Evolutionary conservation across 805 yeast genomes (phyloP).

Genomic region (Candida ficus): DNA sequence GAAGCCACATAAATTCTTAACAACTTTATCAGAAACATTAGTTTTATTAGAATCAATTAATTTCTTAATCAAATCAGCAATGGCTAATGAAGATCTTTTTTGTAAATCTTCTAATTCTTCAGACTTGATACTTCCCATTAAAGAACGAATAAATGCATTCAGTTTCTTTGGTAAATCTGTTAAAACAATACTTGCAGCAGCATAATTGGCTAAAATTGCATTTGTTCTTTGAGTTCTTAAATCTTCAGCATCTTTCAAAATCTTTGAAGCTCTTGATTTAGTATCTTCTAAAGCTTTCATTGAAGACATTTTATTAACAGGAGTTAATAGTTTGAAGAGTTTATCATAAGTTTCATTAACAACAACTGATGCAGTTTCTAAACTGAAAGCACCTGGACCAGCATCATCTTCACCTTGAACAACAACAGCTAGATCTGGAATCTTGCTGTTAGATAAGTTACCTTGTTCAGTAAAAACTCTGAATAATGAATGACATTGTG

Average conservation of each 20-base stretch:
- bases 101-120: constrained; percentile 70
- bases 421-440: constrained; percentile 81
- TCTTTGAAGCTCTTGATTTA: constrained; percentile 55
- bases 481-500: constrained; percentile 79
- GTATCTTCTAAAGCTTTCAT: constrained; percentile 76
- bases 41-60: constrained; percentile 52
- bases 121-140: constrained; percentile 87
- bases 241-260: constrained; percentile 63
- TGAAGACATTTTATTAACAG: constrained; percentile 66
- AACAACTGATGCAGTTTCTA: constrained; percentile 71
- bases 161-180: constrained; percentile 77
- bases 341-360: constrained; percentile 61
- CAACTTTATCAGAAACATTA: constrained; percentile 83
- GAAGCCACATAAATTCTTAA: constrained; percentile 87
- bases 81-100: constrained; percentile 60
- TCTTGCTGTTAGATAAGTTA: constrained; percentile 58
- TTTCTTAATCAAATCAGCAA: constrained; percentile 57
- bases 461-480: constrained; percentile 75
- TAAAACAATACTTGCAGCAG: constrained; percentile 65
- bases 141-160: constrained; percentile 80
- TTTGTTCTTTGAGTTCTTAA: constrained; percentile 46
- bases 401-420: constrained; percentile 95
- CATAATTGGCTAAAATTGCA: constrained; percentile 67
- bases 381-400: constrained; percentile 86
- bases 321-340: constrained; percentile 53